Evolutionary conservation across 257 asterid species (phyloP), one percentile per base, ranked within the genome.

Genomic region (Jacaranda copaia): DNA sequence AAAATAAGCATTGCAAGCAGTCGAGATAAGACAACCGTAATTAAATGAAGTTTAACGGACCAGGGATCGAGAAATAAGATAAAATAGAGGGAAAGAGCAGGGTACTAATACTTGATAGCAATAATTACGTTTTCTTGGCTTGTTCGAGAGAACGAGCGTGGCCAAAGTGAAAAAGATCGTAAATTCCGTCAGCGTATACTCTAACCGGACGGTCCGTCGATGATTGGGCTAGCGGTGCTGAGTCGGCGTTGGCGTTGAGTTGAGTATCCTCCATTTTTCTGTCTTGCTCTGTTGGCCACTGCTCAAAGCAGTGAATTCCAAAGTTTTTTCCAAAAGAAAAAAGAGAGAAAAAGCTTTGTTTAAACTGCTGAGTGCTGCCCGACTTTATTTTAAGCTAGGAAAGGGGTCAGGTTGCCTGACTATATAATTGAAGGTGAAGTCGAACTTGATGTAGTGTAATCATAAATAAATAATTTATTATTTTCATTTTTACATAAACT

Each of bases 91-190:
- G 48, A 57, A 57, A 57, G 11, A 18, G 6, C 13, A 57, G 36
- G 20, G 13, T 38, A 57, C 0, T 18, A 18, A 57, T 57, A 57
- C 13, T 57, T 55, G 8, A 45, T 45, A 45, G 7, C 8, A n/a
- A 63, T 51, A 43, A 6, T 35, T 79, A 92, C 97, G 82, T 61
- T 75, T 83, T 87, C 62, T 92, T 90, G 70, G 97, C 97, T 83
- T 92, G 97, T 80, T 92, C 97, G 16, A 92, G 96, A 71, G 97
- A 86, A 20, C 96, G 95, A 77, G 97, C 97, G 81, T 92, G 97
- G 46, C 96, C 97, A 13, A 90, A 92, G 79, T 92, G 96, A 79
- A 92, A 90, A 75, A 92, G 97, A 85, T 92, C 97, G 84, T 89
- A 92, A 53, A 92, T 92, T 19, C 97, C 97, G 69, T 92, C 97